Conservation (phyloP, 805 yeast species). For the Kodamaea fukazawae region DNA sequence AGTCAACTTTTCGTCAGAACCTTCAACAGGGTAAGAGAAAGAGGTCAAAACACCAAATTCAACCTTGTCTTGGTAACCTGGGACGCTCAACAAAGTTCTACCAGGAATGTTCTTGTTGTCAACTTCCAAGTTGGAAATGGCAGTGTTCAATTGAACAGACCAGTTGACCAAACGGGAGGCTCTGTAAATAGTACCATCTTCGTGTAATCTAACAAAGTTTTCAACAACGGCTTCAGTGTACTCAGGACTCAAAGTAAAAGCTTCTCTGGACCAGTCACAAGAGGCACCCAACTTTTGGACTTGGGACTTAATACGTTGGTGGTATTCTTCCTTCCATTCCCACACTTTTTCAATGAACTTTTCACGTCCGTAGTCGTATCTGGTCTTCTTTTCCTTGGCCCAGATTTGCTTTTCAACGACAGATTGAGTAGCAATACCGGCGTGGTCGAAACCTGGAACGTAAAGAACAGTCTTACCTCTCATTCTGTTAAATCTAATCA, state of each 20-base stretch:
- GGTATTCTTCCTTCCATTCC: slow-evolving; percentile 98
- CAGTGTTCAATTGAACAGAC: slow-evolving; percentile 93
- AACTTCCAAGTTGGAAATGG: slow-evolving; percentile 93
- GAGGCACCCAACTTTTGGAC: slow-evolving; percentile 90
- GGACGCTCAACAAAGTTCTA: slow-evolving; percentile 75
- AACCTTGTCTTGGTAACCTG: slow-evolving; percentile 84
- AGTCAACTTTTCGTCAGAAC: slow-evolving; percentile 77
- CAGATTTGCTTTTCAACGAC: slow-evolving; percentile 95
- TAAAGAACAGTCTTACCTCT: slow-evolving; percentile 90
- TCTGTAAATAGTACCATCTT: slow-evolving; percentile 93
- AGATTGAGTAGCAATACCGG: slow-evolving; percentile 98
- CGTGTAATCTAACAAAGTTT: slow-evolving; percentile 87
- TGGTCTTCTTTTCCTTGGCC: slow-evolving; percentile 82
- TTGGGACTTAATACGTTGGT: slow-evolving; percentile 78
- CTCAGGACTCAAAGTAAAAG: slow-evolving; percentile 83
- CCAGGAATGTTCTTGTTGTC: slow-evolving; percentile 88
- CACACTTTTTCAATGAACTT: slow-evolving; percentile 83
- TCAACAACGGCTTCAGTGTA: slow-evolving; percentile 79
- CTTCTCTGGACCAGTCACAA: slow-evolving; percentile 94
- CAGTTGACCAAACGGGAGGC: slow-evolving; percentile 92
- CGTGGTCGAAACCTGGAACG: slow-evolving; percentile 97
- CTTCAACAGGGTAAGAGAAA: slow-evolving; percentile 86
- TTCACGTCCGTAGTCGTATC: slow-evolving; percentile 95
- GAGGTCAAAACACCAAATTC: slow-evolving; percentile 98
- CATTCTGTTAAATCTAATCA: slow-evolving; percentile 95